Percentiles rank a stretch among this genome's conserved stretches.
These are phyloP conservation scores for Nectriaceae sp. DNA, from an alignment of 2,329 filamentous ascomycete genomes.

Conservation along the genomic window DNA sequence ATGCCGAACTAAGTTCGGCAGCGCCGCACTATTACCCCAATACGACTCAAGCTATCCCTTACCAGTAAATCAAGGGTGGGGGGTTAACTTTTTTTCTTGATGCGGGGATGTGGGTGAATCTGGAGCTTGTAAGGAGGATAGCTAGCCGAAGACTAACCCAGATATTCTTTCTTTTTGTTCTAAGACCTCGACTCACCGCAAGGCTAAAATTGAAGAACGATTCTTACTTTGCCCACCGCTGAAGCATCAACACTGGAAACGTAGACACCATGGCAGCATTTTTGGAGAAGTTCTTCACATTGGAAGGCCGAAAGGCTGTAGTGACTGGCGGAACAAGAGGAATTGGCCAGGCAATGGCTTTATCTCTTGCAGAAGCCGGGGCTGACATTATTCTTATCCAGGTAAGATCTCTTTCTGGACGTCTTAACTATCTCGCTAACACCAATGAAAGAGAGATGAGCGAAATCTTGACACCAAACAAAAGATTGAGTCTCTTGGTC, in stretches of 20 bases:
- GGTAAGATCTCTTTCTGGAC: not conserved
- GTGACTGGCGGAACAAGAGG: constrained; percentile 24
- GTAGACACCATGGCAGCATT: constrained; percentile 10
- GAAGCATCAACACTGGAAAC: not conserved
- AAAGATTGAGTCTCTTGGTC: constrained; percentile 16
- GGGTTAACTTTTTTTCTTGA: not conserved
- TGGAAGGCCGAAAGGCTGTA: constrained; percentile 19
- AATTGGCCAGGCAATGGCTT: constrained; percentile 25
- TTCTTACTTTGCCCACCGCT: no score
- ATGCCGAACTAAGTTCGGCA: no score
- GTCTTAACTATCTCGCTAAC: not conserved
- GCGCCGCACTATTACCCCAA: no score
- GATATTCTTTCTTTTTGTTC: not conserved
- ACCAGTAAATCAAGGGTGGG: no score
- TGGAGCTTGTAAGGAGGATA: not conserved
- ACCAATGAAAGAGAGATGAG: constrained; percentile 16
- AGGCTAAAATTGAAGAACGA: no score
- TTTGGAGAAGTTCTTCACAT: constrained; percentile 20
- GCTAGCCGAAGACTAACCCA: not conserved
- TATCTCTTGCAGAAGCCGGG: constrained; percentile 19
- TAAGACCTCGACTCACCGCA: not conserved
- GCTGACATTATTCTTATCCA: constrained; percentile 20
- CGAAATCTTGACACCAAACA: constrained; percentile 20
- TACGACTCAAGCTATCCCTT: no score
- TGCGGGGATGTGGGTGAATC: constrained; percentile 8